Base-by-base conservation (phyloP, 345 rosid species). In the Noccaea caerulescens region DNA sequence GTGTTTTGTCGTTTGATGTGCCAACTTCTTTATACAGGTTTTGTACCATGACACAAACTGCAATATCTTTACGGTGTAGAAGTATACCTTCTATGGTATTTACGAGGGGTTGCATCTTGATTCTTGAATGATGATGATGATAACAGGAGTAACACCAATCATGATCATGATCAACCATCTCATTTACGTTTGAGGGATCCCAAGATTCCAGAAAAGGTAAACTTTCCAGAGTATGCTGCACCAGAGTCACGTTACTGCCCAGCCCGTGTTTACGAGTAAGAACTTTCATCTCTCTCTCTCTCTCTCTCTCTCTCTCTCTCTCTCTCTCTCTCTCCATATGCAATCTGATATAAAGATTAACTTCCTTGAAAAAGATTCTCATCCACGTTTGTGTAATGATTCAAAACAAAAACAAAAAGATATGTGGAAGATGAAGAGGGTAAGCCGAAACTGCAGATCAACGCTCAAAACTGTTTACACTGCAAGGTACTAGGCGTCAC, bases 231-330 rank as follows among this genome's bases (percentile, higher is more conserved):
- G 7, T 90, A 86, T 75, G 92, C 84, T 71, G 97, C 83, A 60
- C 98, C 94, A 8, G 98, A 93, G 80, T 86, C 89, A 42, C 87
- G 88, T 76, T 93, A 87, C 75, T 93, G 98, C 72, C 98, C 97
- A 66, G 98, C 97, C 50, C 91, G 92, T 76, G 98, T 93, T 38
- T 93, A 93, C 7, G 98, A 93, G 98, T 93, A 86, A 84, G 50
- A 59, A 58, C 69, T 42, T n/a, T n/a, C n/a, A n/a, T 37, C 51
- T 38, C 58, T 38, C 58, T 20, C 67, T 18, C 47, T 52, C 46
- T 37, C 51, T 38, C 58, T 38, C 58, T 20, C 67, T 18, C 47
- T 52, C 46, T 37, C 51, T 38, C 58, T 38, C 58, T 20, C 67
- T 18, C 47, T 37, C 51, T 38, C 58, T 38, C 58, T 20, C 67